Evolutionary conservation across 2,329 filamentous ascomycete genomes (phyloP), one percentile per base, ranked within the genome.

Genomic region (Arthroderma uncinatum): DNA sequence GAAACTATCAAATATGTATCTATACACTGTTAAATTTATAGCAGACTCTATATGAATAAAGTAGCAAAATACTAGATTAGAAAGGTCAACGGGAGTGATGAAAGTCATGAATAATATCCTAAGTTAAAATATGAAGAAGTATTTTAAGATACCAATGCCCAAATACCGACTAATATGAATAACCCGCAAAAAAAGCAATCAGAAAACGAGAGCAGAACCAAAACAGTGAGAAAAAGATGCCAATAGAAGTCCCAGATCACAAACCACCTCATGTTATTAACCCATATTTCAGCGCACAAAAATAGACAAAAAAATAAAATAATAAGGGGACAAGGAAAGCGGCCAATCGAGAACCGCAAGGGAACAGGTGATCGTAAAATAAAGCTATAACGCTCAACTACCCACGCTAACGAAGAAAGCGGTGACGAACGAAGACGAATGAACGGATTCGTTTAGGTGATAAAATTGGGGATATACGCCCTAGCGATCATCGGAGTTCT

Each of bases 111-210:
- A 50, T 50, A 16, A 16, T 30, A 33, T 50, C 28, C 47, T 25
- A 14, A 50, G 47, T 12, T 50, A 50, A 33, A 6, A 12, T 34
- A 10, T 25, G n/a, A 33, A 16, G 28, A 30, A 30, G 25, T 50
- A 33, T 30, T 50, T 30, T 50, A 30, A 50, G 25, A 30, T 50
- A 50, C 47, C 47, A 50, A 50, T 50, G 47, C 47, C 47, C n/a
- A 50, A 30, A 25, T 50, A 50, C 47, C 47, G n/a, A 50, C 12
- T 33, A 25, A 50, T 14, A 50, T 30, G 23, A 50, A 34, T 47
- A 47, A 30, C 47, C 47, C 47, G 47, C 8, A 33, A 50, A 30
- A 34, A 33, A 33, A 50, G 23, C 5, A 47, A 47, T 8, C 8
- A 25, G 23, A 14, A 19, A 42, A 42, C n/a, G n/a, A 7, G 16